Evolutionary conservation across 2,329 filamentous ascomycete genomes (phyloP), one percentile per base, ranked within the genome.

Genomic region (Diaporthe ampelina): DNA sequence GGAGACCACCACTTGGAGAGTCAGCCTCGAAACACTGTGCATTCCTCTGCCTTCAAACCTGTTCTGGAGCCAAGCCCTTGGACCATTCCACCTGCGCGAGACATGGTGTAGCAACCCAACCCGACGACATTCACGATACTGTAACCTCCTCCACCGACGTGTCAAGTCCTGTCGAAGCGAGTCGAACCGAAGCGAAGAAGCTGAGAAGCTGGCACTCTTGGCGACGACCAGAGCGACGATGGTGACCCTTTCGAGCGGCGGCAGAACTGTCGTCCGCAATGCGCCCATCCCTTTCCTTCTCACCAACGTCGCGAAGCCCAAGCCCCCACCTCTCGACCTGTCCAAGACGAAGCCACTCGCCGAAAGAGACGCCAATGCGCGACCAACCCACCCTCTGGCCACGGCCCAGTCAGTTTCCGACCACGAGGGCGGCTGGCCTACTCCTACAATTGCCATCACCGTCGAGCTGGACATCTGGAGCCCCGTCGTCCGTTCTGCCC

Each of bases 241-340:
- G 59, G 52, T 45, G 11, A 3, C 57, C 8, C 45, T 63, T 17
- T 24, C 26, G 11, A 17, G n/a, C 15, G 70, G 43, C 45, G 29
- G 8, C 19, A 45, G 32, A 8, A 19, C 70, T 21, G 35, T 45
- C 37, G 48, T 59, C 57, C 45, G 43, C 48, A 63, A 54, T 13
- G 70, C 32, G 50, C 32, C 70, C 4, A 72, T 54, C 17, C 48
- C 32, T 6, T 72, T 63, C 48, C 40, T 70, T 1, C 61, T 73
- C 26, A 50, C 45, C 29, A 37, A 32, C 43, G 21, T 37, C 5
- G 40, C 54, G 32, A 72, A 72, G 48, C 2, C 48, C 57, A 58
- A 26, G 24, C 57, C 70, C 13, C 35, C 26, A 15, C 45, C 57
- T 32, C 57, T 63, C 57, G 58, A 72, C 35, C 21, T 63, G 32